Evolutionary conservation across 139 green algal genomes (phyloP).

Genomic region (Chlamydomonas asymmetrica): DNA sequence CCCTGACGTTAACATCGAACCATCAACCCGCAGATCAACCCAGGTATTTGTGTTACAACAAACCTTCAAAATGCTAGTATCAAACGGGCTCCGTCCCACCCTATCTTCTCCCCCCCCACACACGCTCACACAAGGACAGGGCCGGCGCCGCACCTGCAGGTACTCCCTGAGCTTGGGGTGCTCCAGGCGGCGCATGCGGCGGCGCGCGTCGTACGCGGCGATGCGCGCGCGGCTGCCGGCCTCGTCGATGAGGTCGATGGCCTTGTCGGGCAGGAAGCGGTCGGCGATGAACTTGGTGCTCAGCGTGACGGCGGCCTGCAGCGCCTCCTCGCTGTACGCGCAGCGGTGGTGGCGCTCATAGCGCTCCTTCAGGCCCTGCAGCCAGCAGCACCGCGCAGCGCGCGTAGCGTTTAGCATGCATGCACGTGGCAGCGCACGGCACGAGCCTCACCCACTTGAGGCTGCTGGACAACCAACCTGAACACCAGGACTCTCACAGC

Average conservation of each 20-base stretch:
- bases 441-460: no score
- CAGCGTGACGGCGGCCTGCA: slow-evolving; percentile 58
- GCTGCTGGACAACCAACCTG: no score
- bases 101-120: background rate
- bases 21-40: no score
- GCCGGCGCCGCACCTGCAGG: slow-evolving; percentile 39
- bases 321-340: slow-evolving; percentile 60
- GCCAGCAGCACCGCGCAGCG: no score
- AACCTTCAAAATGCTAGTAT: no score
- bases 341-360: slow-evolving; percentile 91
- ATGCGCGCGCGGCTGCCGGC: slow-evolving; percentile 89
- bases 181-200: background rate
- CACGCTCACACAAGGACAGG: background rate
- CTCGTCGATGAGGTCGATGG: slow-evolving; percentile 98
- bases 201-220: slow-evolving; percentile 61
- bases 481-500: no score
- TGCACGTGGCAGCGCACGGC: no score
- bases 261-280: slow-evolving; percentile 94
- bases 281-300: slow-evolving; percentile 72
- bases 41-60: no score
- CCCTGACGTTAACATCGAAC: no score
- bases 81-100: background rate
- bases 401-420: no score
- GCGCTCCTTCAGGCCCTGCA: slow-evolving; percentile 53
- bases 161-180: slow-evolving; percentile 40